Percentiles rank a stretch among this genome's conserved stretches.
phyloP scores from a whole-genome alignment of 495 filamentous ascomycete genomes.

The Penicillium malachiteum region DNA sequence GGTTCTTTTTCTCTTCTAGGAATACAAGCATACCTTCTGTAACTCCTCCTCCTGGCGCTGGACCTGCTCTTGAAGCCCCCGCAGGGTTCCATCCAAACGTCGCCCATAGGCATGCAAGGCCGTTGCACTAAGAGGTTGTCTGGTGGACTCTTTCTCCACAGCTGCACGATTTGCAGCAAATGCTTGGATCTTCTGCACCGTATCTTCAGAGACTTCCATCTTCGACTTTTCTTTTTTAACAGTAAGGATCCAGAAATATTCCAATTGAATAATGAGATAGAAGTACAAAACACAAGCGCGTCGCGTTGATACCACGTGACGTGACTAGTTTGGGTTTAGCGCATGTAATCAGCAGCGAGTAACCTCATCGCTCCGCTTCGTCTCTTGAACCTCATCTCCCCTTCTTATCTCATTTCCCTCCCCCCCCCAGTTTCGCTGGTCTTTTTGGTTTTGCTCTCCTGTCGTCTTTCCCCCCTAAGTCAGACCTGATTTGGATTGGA shows the following conservation, averaged over 20 bases:
- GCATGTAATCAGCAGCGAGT: neutral
- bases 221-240: neutral
- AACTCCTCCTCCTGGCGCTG: slow-evolving; percentile 64
- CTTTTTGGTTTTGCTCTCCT: neutral
- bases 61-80: slow-evolving; percentile 63
- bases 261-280: neutral
- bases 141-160: slow-evolving; percentile 34
- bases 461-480: neutral
- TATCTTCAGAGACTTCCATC: slow-evolving; percentile 37
- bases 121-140: slow-evolving; percentile 32
- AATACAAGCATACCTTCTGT: slow-evolving; percentile 40
- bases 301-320: slow-evolving; percentile 6
- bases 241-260: neutral
- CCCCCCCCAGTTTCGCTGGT: slow-evolving; percentile 3
- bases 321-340: slow-evolving; percentile 1
- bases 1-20: neutral
- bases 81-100: slow-evolving; percentile 63
- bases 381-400: slow-evolving; percentile 3
- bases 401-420: slow-evolving; percentile 6
- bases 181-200: slow-evolving; percentile 37
- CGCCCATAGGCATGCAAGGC: slow-evolving; percentile 39
- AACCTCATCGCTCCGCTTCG: slow-evolving; percentile 13
- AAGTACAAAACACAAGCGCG: slow-evolving; percentile 1
- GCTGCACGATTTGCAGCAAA: slow-evolving; percentile 39
- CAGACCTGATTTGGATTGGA: slow-evolving; percentile 12